Percentiles rank a stretch among this genome's conserved stretches.
These are phyloP conservation scores for Suhomyces anneliseae DNA, from an alignment of 1,139 yeast genomes.

Conservation along the genomic window DNA sequence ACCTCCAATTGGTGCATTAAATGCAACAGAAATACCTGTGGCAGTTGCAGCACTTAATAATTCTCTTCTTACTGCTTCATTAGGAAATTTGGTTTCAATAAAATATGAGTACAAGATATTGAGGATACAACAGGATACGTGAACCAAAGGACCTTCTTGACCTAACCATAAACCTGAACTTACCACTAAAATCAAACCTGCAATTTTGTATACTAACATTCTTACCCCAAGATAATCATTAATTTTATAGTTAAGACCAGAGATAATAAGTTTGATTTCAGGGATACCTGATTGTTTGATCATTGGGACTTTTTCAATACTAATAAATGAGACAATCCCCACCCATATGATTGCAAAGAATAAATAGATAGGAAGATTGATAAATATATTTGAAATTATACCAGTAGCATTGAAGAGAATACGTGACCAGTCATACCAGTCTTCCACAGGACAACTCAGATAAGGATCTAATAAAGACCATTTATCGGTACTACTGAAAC, in stretches of 20 bases:
- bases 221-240: conserved; percentile 46
- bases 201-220: conserved; percentile 50
- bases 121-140: conserved; percentile 68
- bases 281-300: conserved; percentile 69
- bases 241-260: conserved; percentile 51
- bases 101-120: conserved; percentile 31
- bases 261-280: conserved; percentile 62
- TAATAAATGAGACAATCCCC: conserved; percentile 31
- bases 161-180: conserved; percentile 90
- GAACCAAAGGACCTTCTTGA: conserved; percentile 92
- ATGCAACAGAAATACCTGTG: conserved; percentile 91
- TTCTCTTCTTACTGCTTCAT: conserved; percentile 62
- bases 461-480: conserved; percentile 49
- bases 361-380: conserved; percentile 42
- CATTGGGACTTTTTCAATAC: conserved; percentile 38
- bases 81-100: conserved; percentile 42
- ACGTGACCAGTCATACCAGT: conserved; percentile 44
- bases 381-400: conserved; percentile 19
- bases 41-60: conserved; percentile 83
- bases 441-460: conserved; percentile 45
- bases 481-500: conserved; percentile 35
- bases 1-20: conserved; percentile 94
- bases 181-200: conserved; percentile 62
- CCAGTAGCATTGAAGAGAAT: conserved; percentile 26
- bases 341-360: conserved; percentile 29